Conservation (phyloP, 2,329 filamentous ascomycete genomes). For the Beauveria asiatica region DNA sequence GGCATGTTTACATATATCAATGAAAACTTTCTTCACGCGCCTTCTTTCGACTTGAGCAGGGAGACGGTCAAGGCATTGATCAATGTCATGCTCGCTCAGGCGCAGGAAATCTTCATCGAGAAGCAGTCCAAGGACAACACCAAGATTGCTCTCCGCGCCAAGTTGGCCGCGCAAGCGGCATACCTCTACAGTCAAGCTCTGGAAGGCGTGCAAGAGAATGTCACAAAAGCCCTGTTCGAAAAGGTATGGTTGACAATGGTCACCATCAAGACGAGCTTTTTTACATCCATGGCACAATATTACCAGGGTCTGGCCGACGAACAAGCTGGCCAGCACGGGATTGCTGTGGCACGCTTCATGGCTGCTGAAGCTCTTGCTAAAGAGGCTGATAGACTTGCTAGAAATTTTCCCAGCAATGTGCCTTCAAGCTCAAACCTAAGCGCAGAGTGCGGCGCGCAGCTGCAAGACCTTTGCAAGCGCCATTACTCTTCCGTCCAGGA, state of each 20-base stretch:
- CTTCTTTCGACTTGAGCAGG: conserved; percentile 88
- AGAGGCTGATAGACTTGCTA: conserved; percentile 69
- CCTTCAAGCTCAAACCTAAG: conserved; percentile 76
- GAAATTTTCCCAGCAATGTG: conserved; percentile 70
- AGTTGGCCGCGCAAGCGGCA: conserved; percentile 83
- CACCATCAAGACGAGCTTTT: conserved; percentile 74
- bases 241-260: conserved; percentile 83
- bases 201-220: conserved; percentile 88
- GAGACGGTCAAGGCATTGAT: conserved; percentile 96
- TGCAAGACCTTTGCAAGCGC: conserved; percentile 77
- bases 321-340: conserved; percentile 78
- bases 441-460: conserved; percentile 63
- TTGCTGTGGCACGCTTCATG: conserved; percentile 74
- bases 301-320: conserved; percentile 89
- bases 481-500: conserved; percentile 75
- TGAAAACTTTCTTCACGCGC: conserved; percentile 96
- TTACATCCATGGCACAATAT: conserved; percentile 82
- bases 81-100: conserved; percentile 85
- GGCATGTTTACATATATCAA: conserved; percentile 99
- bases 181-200: conserved; percentile 81
- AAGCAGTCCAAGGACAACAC: conserved; percentile 91
- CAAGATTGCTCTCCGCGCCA: conserved; percentile 84
- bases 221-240: conserved; percentile 84
- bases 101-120: conserved; percentile 94
- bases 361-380: conserved; percentile 70